Evolutionary conservation across 768 basidiomycete genomes (phyloP), one percentile per base, ranked within the genome.

Genomic region (Kwoniella mangroviensis): DNA sequence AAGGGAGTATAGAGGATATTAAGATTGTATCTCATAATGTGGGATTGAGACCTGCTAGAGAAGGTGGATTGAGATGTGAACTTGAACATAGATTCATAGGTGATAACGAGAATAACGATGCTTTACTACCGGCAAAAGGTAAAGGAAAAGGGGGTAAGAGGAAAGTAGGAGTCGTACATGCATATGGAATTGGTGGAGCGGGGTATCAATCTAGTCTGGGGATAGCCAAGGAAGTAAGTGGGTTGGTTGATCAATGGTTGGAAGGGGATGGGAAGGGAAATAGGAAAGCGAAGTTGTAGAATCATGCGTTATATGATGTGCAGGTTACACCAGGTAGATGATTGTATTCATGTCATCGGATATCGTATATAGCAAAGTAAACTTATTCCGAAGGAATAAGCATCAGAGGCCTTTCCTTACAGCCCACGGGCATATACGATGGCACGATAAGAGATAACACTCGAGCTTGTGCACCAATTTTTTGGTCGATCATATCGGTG

Each of bases 1-100:
- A 65, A 56, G 73, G 77, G 72, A 54, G 74, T 72, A 74, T 83
- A 75, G 40, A 78, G 43, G 81, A 82, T 21, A 84, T 87, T 82
- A 57, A 87, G 75, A 73, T 90, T 41, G 70, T 88, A n/a, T 80
- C 82, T 10, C 87, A 88, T 79, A 89, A 88, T 71, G 89, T 89
- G 52, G 89, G 88, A 0, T 77, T 90, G 28, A 84, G 89, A 22
- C 89, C 90, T 6, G 86, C 82, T 10, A 83, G 90, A 51, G 80
- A 84, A 22, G 87, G 86, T 1, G 90, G 90, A 5, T 83, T 88
- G 22, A 83, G 90, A 26, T 80, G 90, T n/a, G 89, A 90, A 72
- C 76, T 82, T 1, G 87, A 89, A 71, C 71, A 78, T 69, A 84
- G 68, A 66, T 75, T 66, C 75, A 65, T 74, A 40, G 68, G 72